Evolutionary conservation across 1,284 basidiomycete genomes (phyloP), one percentile per base, ranked within the genome.

Genomic region (Fistulinella cinereoalba): DNA sequence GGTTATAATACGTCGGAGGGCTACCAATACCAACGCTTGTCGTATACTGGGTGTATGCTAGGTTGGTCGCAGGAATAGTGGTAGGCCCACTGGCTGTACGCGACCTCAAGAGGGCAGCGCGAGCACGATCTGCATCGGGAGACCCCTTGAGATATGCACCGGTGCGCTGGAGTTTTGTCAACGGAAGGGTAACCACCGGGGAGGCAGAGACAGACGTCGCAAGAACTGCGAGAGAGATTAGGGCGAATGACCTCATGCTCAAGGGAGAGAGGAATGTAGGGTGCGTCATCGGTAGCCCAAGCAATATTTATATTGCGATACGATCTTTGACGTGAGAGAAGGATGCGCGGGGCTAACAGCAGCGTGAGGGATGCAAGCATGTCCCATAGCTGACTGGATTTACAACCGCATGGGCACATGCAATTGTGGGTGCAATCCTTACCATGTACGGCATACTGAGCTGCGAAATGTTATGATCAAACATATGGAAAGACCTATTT

Each of bases 21-120:
- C 13, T 44, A 34, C 61, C 63, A n/a, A 67, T 52, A 6, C 57
- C 57, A 16, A 63, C 49, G 9, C 45, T 52, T 2, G 50, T 46
- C 3, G 52, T 51, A 32, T 65, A 67, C 34, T 49, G 49, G 7
- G 31, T 13, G 6, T 64, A 58, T 13, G 15, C 51, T 9, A 56
- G 15, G 44, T 52, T 62, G n/a, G 48, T 58, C 5, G 50, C 51
- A 0, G 52, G 61, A n/a, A 58, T 43, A 3, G 52, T 52, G 6
- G 32, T 33, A 6, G 48, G 24, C 12, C 47, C 48, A 13, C 19
- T 15, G 12, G 24, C 3, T 19, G 34, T 8, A 15, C 47, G 42
- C 5, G 28, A 34, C 43, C 51, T 52, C 1, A 64, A 31, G 16
- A 39, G 11, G 0, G 46, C 46, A 1, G 50, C 56, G 25, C 61